phyloP scores from a whole-genome alignment of 495 filamentous ascomycete species.

The Pyronema domesticum region DNA sequence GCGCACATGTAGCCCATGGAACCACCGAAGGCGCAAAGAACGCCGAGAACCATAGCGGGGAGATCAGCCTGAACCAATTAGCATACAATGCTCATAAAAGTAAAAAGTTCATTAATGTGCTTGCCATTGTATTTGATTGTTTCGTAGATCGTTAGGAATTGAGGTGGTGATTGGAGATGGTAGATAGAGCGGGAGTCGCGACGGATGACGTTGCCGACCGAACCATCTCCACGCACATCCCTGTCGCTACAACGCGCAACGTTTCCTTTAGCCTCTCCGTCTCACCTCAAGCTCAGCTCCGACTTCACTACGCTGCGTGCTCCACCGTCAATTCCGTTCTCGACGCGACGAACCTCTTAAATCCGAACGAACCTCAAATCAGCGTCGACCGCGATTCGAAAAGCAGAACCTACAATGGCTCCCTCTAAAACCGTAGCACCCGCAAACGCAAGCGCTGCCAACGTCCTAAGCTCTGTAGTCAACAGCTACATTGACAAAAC shows the following conservation, averaged over 20 bases:
- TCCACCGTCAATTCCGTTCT: too few relatives aligned
- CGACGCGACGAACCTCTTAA: too few relatives aligned
- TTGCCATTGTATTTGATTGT: not conserved
- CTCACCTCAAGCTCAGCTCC: too few relatives aligned
- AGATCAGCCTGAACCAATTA: conserved; percentile 21
- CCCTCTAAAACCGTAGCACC: conserved; percentile 11
- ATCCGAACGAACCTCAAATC: too few relatives aligned
- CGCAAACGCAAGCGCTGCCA: conserved; percentile 10
- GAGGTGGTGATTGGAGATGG: not conserved
- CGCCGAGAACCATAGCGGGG: conserved; percentile 58
- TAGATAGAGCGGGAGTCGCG: not conserved
- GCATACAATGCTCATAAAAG: not conserved
- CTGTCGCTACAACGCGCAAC: too few relatives aligned
- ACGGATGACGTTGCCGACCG: conserved; percentile 4
- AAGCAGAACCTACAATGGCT: too few relatives aligned
- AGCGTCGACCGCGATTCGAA: too few relatives aligned
- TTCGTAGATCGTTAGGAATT: not conserved
- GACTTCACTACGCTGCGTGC: too few relatives aligned
- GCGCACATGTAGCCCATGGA: conserved; percentile 49
- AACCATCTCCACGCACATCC: not conserved
- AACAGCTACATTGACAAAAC: conserved; percentile 61
- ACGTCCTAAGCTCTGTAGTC: conserved; percentile 35
- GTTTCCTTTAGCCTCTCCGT: too few relatives aligned
- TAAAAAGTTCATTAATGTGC: not conserved
- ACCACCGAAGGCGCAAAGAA: conserved; percentile 71